Evolutionary conservation across 2,329 filamentous ascomycete species (phyloP), one percentile per base, ranked within the genome.

Genomic region (Phyllachora maydis): DNA sequence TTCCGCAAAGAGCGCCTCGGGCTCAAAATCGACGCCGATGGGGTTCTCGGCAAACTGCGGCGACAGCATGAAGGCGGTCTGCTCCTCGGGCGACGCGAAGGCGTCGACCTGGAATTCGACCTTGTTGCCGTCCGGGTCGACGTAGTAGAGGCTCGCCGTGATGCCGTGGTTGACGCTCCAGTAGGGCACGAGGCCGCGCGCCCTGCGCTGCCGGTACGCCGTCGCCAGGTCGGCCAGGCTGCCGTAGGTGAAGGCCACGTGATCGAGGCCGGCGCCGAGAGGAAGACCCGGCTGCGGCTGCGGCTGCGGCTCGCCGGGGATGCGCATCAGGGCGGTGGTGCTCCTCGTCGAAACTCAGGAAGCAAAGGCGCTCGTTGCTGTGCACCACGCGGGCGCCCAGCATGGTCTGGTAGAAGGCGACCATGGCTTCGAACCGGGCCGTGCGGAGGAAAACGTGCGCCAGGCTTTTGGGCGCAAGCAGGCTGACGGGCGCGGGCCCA

Each of bases 101-200:
- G 48, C 50, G 25, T 56, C 50, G 3, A 56, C 47, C 30, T 59
- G 53, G 6, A 43, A 49, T 37, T 61, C 57, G 11, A 61, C 23
- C 30, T 39, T 30, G 32, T 59, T 59, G 7, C 54, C 51, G 30
- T 61, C 54, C 2, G 54, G 56, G 31, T 60, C 56, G 7, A 32
- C 30, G 33, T 59, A 60, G 34, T 60, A 60, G 11, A 60, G 48
- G 32, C 44, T 50, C 1, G 42, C 52, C 3, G 48, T 59, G 2
- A 43, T 40, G 4, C 57, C 56, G 32, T 61, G 56, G 30, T 60
- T 55, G 15, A 54, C 40, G 23, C 35, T 42, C 52, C 50, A 56
- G 4, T 41, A 9, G 0, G 56, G 56, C 12, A 35, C 6, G 18
- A 56, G 49, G 0, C 45, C 48, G 4, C 33, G 26, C 0, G 32